Evolutionary conservation across 306 rosid genomes (phyloP), one percentile per base, ranked within the genome.

Genomic region (Mucuna pruriens): DNA sequence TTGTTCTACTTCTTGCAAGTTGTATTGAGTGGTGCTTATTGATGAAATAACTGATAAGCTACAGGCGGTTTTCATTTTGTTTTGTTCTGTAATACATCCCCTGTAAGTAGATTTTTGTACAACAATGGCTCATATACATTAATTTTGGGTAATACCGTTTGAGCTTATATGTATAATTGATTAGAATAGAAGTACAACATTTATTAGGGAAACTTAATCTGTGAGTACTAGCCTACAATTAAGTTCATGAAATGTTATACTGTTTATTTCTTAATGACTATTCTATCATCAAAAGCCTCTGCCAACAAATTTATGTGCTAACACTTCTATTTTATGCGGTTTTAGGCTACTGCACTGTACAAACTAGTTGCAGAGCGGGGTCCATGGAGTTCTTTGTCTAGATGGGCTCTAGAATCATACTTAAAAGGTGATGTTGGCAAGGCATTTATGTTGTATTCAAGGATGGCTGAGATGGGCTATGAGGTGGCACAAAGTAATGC

Each of bases 401-500:
- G 99, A 86, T 96, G 98, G 99, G 99, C 99, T 38, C 89, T 96
- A 67, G 99, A 96, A 61, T 83, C 99, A 25, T 96, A 96, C 90
- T 89, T 96, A 71, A 93, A 88, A 90, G 93, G 97, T 79, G 94
- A 96, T 71, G 76, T 96, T 72, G 98, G 99, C 78, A 93, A 87
- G 90, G 98, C 99, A 25, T 92, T 92, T 51, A 81, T 96, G 82
- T 79, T 96, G 91, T 96, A 96, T 74, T 90, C 94, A 64, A 96
- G 98, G 89, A 92, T 96, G 99, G 99, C 98, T 34, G 99, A 96
- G 85, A 87, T 96, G 86, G 99, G 98, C 40, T 96, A 92, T 82
- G 99, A 96, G 85, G 94, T 96, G 69, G 98, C 99, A 22, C 99
- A 96, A 81, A 96, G 99, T 83, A 96, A 96, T 78, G 98, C 99